These are phyloP conservation scores for Monosporascus ibericus DNA, from an alignment of 2,329 filamentous ascomycete species.

Conservation along the genomic window DNA sequence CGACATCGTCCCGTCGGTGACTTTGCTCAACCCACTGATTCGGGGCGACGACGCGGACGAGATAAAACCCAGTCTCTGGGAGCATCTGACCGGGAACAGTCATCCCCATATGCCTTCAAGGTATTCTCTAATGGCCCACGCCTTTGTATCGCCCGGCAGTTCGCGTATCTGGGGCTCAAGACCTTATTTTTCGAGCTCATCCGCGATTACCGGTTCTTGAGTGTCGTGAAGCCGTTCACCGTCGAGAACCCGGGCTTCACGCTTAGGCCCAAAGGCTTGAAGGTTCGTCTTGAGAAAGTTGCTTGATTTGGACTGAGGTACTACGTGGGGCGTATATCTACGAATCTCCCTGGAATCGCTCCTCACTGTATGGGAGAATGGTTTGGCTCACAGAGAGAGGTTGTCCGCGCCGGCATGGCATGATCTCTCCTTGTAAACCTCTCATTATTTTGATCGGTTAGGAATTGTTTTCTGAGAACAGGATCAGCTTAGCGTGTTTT, in stretches of 20 bases:
- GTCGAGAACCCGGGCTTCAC: conserved; percentile 4
- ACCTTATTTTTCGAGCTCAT: conserved; percentile 6
- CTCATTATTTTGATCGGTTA: no score
- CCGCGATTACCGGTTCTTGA: conserved; percentile 3
- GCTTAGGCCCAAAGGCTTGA: conserved; percentile 2
- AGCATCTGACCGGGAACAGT: conserved; percentile 15
- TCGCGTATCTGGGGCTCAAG: conserved; percentile 11
- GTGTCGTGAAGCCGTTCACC: background rate
- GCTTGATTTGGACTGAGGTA: background rate
- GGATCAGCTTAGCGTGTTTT: no score
- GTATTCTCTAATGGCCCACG: conserved; percentile 15
- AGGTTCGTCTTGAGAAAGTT: conserved; percentile 4
- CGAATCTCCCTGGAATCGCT: no score
- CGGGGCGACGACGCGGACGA: conserved; percentile 32
- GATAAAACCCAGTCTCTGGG: conserved; percentile 33
- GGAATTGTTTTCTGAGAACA: no score
- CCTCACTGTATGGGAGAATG: no score
- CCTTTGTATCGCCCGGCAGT: conserved; percentile 4
- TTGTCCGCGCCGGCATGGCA: no score
- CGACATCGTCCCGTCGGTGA: conserved; percentile 26
- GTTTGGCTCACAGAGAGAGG: no score
- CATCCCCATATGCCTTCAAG: conserved; percentile 21
- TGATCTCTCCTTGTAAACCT: no score
- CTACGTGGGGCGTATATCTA: no score
- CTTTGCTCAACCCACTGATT: conserved; percentile 26